phyloP scores from a whole-genome alignment of 139 green algal genomes.

The Pseudopediastrum boryanum region DNA sequence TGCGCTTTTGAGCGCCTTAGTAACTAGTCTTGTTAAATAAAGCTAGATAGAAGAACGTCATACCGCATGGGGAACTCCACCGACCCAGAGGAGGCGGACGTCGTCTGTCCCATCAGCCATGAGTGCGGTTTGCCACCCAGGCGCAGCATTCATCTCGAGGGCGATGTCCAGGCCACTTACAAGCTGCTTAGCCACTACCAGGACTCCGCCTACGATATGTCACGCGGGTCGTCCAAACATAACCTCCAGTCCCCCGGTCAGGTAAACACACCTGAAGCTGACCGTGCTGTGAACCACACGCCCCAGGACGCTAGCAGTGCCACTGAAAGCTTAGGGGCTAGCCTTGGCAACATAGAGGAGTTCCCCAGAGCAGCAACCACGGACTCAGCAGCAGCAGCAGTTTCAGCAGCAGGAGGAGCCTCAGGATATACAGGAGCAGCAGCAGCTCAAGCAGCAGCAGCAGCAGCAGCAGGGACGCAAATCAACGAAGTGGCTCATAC shows the following conservation, averaged over 20 bases:
- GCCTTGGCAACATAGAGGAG: not conserved
- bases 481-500: too few relatives aligned
- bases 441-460: not conserved
- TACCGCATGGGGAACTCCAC: too few relatives aligned
- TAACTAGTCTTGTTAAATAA: too few relatives aligned
- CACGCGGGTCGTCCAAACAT: too few relatives aligned
- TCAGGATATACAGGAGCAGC: not conserved
- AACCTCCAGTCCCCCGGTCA: not conserved
- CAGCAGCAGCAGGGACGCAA: not conserved
- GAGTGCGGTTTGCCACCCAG: not conserved
- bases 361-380: not conserved
- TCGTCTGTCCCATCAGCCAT: not conserved
- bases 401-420: not conserved
- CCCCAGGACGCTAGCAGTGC: not conserved
- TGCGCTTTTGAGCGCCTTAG: too few relatives aligned
- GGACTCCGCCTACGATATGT: not conserved
- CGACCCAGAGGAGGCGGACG: too few relatives aligned
- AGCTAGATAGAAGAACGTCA: too few relatives aligned
- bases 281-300: constrained; percentile 1
- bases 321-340: not conserved
- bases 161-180: not conserved
- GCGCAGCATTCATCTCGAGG: not conserved
- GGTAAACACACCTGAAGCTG: not conserved
- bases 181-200: not conserved
- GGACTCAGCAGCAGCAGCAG: not conserved